These are phyloP conservation scores for Lonicera japonica DNA, from an alignment of 129 eudicot species.

Conservation along the genomic window DNA sequence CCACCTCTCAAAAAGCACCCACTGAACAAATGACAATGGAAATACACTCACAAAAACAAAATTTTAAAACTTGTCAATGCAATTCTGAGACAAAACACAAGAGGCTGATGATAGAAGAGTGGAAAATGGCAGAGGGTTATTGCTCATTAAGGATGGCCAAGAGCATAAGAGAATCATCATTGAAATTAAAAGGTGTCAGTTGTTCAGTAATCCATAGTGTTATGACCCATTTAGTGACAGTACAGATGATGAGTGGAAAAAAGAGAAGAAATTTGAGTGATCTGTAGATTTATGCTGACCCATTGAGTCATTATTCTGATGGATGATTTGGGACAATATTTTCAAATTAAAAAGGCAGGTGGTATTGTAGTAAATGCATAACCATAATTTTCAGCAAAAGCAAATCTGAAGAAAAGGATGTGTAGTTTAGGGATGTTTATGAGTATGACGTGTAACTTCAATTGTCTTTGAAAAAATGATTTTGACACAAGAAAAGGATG, in stretches of 20 bases:
- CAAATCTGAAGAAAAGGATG: not conserved
- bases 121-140: too few species aligned
- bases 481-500: too few species aligned
- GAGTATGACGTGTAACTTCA: not conserved
- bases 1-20: not conserved
- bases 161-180: not conserved
- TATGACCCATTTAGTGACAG: not conserved
- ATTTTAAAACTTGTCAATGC: not conserved
- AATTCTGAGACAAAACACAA: not conserved
- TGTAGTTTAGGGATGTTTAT: not conserved
- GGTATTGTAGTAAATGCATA: too few species aligned
- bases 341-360: too few species aligned
- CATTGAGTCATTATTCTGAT: not conserved
- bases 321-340: too few species aligned
- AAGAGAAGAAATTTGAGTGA: not conserved
- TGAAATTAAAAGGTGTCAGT: not conserved
- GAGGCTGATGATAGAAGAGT: not conserved
- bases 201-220: not conserved
- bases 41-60: too few species aligned
- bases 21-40: too few species aligned
- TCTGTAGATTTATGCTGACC: not conserved
- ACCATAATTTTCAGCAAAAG: not conserved
- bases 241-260: not conserved
- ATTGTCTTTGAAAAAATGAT: too few species aligned
- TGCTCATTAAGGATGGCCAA: too few species aligned